These are phyloP conservation scores for Calycina herbarum DNA, from an alignment of 2,329 filamentous ascomycete genomes.

Conservation along the genomic window DNA sequence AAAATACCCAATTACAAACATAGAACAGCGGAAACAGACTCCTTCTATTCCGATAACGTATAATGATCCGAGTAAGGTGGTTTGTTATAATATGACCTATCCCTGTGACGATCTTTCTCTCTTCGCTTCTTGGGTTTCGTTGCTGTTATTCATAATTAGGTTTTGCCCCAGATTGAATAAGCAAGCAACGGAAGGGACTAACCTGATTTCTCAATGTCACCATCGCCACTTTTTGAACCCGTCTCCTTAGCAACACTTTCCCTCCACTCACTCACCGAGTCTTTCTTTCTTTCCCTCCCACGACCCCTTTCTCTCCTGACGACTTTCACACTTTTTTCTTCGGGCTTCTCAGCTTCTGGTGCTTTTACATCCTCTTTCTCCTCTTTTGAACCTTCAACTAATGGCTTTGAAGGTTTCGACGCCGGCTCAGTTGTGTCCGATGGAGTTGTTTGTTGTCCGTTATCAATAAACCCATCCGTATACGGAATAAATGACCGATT, in stretches of 20 bases:
- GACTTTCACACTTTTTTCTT: neutral
- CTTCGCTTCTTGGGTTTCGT: neutral
- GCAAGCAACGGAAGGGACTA: neutral
- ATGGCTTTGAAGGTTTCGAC: neutral
- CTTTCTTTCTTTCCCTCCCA: neutral
- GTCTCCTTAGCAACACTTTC: neutral
- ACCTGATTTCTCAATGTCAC: neutral
- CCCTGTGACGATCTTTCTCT: neutral
- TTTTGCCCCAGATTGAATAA: neutral
- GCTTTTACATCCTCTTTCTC: neutral
- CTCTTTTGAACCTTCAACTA: neutral
- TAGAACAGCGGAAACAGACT: neutral
- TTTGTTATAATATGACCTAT: neutral
- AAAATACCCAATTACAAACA: neutral
- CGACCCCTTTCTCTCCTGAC: neutral
- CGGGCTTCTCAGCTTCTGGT: neutral
- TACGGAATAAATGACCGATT: neutral
- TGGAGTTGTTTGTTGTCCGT: neutral
- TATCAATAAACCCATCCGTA: neutral
- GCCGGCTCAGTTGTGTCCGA: neutral
- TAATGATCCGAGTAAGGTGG: neutral
- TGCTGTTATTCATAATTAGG: neutral
- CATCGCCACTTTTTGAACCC: neutral
- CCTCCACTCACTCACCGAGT: neutral
- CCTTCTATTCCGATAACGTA: slow-evolving; percentile 1